Evolutionary conservation across 768 basidiomycete genomes (phyloP).

Genomic region (Boletus tomentosulus): DNA sequence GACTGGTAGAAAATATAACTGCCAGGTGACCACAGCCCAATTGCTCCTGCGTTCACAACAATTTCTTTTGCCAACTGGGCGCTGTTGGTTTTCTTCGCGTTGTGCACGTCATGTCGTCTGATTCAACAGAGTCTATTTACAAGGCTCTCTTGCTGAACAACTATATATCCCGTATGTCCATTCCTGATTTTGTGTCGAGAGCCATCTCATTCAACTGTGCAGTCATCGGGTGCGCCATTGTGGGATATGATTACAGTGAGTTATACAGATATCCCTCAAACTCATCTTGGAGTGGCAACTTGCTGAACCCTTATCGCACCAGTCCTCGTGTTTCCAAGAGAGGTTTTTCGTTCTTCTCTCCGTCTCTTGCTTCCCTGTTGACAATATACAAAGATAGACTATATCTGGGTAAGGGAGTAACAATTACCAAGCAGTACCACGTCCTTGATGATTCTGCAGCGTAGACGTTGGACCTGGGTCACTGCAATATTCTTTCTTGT

Average conservation of each 20-base stretch:
- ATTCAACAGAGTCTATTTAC: neutral
- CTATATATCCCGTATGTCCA: neutral
- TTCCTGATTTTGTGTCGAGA: neutral
- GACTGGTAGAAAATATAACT: neutral
- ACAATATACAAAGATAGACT: slow-evolving; percentile 1
- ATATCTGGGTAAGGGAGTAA: slow-evolving; percentile 1
- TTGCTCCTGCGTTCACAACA: neutral
- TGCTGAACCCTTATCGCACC: slow-evolving; percentile 19
- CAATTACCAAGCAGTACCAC: neutral
- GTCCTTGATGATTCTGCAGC: neutral
- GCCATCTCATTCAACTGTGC: neutral
- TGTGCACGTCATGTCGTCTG: neutral
- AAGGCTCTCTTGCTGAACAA: neutral
- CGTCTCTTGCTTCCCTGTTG: neutral
- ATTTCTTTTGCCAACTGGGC: neutral
- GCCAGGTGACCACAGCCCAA: neutral
- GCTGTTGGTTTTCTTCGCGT: neutral
- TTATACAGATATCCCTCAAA: neutral
- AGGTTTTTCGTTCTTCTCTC: neutral
- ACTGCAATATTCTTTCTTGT: neutral
- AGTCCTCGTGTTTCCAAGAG: neutral
- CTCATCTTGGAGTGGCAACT: neutral
- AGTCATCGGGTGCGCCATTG: neutral
- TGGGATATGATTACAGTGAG: slow-evolving; percentile 2
- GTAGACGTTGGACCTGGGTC: slow-evolving; percentile 1